Conservation (phyloP, 345 rosid genomes). For the Carallia brachiata region DNA sequence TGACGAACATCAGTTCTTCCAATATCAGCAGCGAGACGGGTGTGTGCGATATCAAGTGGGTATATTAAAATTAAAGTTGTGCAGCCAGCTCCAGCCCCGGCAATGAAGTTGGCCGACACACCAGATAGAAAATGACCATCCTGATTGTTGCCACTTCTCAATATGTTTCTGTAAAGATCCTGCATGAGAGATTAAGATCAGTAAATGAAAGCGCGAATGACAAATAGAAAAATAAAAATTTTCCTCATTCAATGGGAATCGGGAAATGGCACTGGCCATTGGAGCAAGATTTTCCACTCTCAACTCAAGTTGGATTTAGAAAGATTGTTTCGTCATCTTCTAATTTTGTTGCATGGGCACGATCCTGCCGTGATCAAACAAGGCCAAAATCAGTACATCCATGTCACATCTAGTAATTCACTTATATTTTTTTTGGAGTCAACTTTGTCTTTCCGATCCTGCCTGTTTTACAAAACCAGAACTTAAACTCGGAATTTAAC, state of each 20-base stretch:
- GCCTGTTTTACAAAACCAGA: no score
- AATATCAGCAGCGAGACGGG: slow-evolving; percentile 83
- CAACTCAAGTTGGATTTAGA: not conserved
- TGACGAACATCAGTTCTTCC: slow-evolving; percentile 81
- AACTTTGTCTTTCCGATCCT: not conserved
- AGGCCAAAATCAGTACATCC: no score
- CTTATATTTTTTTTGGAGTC: not conserved
- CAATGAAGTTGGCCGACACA: slow-evolving; percentile 73
- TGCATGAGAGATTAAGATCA: slow-evolving; percentile 29
- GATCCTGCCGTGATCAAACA: no score
- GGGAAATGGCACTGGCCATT: not conserved
- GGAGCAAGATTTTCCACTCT: not conserved
- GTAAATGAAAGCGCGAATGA: not conserved
- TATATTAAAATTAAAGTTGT: slow-evolving; percentile 71
- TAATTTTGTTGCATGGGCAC: no score
- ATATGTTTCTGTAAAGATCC: slow-evolving; percentile 76
- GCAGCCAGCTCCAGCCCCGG: slow-evolving; percentile 93
- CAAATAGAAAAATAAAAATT: not conserved
- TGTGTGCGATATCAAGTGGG: slow-evolving; percentile 90
- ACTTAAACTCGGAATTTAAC: no score
- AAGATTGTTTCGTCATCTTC: not conserved
- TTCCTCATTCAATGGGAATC: slow-evolving; percentile 2
- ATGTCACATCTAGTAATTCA: not conserved
- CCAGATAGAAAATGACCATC: slow-evolving; percentile 58
- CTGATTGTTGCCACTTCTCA: slow-evolving; percentile 49